Base-by-base conservation (phyloP, 2,329 filamentous ascomycete genomes). In the Lecanicillium sp. region DNA sequence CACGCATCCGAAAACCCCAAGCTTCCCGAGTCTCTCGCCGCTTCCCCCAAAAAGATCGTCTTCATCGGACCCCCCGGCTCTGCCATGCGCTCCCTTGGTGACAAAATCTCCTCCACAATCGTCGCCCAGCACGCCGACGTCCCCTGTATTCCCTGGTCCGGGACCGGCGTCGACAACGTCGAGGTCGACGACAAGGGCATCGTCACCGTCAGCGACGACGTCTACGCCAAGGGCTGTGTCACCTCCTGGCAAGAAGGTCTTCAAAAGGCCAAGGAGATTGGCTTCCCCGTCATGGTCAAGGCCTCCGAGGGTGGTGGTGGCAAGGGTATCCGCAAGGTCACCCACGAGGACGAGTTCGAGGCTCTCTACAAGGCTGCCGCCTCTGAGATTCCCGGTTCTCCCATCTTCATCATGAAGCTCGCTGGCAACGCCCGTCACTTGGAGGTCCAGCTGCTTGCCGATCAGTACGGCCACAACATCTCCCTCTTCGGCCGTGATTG, bases 361-460 rank as follows among this genome's bases (percentile, higher is more conserved):
- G 75, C 78, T 58, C 76, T 97, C 38, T 98, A 97, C 78, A 93
- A 94, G 69, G 93, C 91, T 38, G 93, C 94, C 19, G 90, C 93
- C 5, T 95, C 86, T 67, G 94, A 98, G 69, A 97, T 98, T 57
- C 94, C 93, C 10, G 94, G 94, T 40, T 98, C 93, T 24, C 93
- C 94, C 58, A 98, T 98, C 70, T 98, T 98, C 79, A 95, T 98
- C 73, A 98, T 98, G 93, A 96, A 98, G 81, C 77, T 98, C 54
- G 93, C 93, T 42, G 93, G 91, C 58, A 95, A 95, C 65, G 93
- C 93, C 33, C 79, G 93, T 58, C 93, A 98, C 78, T 75, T 98
- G 72, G 93, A 98, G 71, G 94, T 98, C 50, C 93, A 98, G 73
- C 76, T 98, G 56, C 78, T 98, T 46, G 94, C 93, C 55, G 94